Base-by-base conservation (phyloP, 2,329 filamentous ascomycete genomes). In the Lasiodiplodia hormozganensis region DNA sequence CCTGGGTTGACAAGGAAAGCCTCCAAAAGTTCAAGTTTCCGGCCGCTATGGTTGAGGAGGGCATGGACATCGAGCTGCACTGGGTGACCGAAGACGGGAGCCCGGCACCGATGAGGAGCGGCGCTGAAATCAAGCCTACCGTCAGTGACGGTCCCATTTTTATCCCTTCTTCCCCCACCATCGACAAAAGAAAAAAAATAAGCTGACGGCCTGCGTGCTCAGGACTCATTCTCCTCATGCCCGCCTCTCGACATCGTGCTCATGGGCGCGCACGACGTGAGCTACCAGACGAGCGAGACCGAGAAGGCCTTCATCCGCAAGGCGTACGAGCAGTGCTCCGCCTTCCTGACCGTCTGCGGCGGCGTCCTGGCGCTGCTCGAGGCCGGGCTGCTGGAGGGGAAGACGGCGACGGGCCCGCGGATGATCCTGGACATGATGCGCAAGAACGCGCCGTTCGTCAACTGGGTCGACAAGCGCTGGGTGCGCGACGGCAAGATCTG, bases 161-260 rank as follows among this genome's bases (percentile, higher is more conserved):
- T 6, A 28, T 6, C 28, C 5, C 28, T 7, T 6, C 4, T 28
- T 28, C 5, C 28, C 28, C 28, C 4, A 28, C 4, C 5, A 28
- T 7, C 5, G 1, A 28, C 28, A 28, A 5, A 5, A 28, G 28
- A 28, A 28, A 1, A 1, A 28, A 1, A 6, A 6, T 6, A 28
- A 28, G 28, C 28, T 28, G 28, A 28, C 28, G 4, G 4, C 28
- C 5, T 6, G 4, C 28, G 28, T 6, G 28, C 5, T 28, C 34
- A 82, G 81, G 75, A 83, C 70, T 78, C 78, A 0, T 83, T 82
- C 34, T 75, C 75, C 3, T 75, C 75, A 1, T 82, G 81, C 54
- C 81, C 81, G 0, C 70, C 75, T 0, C 74, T 84, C 7, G 82
- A 84, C 69, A 77, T 83, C 60, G 77, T 79, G 21, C 74, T 83